phyloP scores from a whole-genome alignment of 2,329 filamentous ascomycete species.

The Monilinia fructigena region DNA sequence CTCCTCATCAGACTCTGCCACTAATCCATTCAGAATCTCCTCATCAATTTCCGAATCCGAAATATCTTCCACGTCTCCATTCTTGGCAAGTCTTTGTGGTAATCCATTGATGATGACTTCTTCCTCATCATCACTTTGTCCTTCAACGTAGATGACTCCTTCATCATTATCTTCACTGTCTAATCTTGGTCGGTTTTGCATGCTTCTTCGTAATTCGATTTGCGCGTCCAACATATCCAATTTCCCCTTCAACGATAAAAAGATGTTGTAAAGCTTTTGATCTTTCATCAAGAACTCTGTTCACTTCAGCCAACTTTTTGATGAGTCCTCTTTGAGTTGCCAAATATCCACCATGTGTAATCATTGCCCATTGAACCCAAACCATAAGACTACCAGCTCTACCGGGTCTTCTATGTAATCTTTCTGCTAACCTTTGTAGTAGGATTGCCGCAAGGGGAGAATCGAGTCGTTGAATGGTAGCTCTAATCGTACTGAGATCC shows the following conservation, averaged over 20 bases:
- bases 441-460: conserved; percentile 77
- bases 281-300: conserved; percentile 84
- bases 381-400: conserved; percentile 86
- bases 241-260: conserved; percentile 86
- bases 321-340: conserved; percentile 83
- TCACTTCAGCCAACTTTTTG: conserved; percentile 72
- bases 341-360: conserved; percentile 87
- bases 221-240: conserved; percentile 92
- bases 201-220: conserved; percentile 72
- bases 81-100: conserved; percentile 27
- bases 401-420: conserved; percentile 82
- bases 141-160: conserved; percentile 84
- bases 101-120: conserved; percentile 45
- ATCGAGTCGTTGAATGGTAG: conserved; percentile 87
- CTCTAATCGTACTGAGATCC: conserved; percentile 73
- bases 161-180: conserved; percentile 48
- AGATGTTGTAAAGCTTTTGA: conserved; percentile 79
- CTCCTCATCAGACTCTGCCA: conserved; percentile 50
- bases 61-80: conserved; percentile 31
- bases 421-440: conserved; percentile 79
- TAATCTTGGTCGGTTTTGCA: conserved; percentile 51
- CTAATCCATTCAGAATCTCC: conserved; percentile 46
- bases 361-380: conserved; percentile 94
- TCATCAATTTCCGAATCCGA: conserved; percentile 38
- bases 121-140: conserved; percentile 57